Evolutionary conservation across 2,329 filamentous ascomycete genomes (phyloP), one percentile per base, ranked within the genome.

Genomic region (Trichoderma sp.): DNA sequence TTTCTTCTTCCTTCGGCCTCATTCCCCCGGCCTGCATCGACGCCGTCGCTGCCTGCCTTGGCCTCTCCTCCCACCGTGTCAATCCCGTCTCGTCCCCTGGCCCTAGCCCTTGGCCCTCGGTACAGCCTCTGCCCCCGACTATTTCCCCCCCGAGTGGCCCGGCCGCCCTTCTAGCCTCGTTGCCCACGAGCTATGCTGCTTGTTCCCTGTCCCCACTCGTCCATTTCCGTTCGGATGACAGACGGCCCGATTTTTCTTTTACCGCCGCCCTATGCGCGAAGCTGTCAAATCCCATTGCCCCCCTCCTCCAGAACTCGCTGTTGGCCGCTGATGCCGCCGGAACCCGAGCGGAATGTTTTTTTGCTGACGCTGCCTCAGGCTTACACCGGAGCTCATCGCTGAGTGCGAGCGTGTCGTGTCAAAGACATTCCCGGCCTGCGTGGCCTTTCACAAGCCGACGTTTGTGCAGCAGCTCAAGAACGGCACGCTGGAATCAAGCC

Each of bases 391-490:
- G 74, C 79, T 87, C 70, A 80, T 87, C 70, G 78, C 82, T 71
- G 86, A 88, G 78, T 87, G 85, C 75, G 86, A 88, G 77, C 82
- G 86, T 68, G 85, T 88, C 74, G 84, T 88, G 73, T 84, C 82
- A 72, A 88, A 87, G 80, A 87, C 85, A 15, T 82, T 88, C 72
- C 86, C 86, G 45, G 85, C 86, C 70, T 88, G 85, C 74, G 85
- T 88, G 50, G 86, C 86, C 73, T 88, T 88, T 74, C 86, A 88
- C 79, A 88, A 87, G 78, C 86, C 86, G 8, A 86, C 86, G 2
- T 88, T 88, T 76, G 76, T 88, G 37, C 84, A 87, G 76, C 86
- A 87, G 74, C 80, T 88, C 60, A 88, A 87, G 79, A 85, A 81
- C 72, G 82, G 80, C 25, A 81, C 82, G 2, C 80, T 88, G 37